Evolutionary conservation across 2,329 filamentous ascomycete species (phyloP).

Genomic region (Penicillium expansum): DNA sequence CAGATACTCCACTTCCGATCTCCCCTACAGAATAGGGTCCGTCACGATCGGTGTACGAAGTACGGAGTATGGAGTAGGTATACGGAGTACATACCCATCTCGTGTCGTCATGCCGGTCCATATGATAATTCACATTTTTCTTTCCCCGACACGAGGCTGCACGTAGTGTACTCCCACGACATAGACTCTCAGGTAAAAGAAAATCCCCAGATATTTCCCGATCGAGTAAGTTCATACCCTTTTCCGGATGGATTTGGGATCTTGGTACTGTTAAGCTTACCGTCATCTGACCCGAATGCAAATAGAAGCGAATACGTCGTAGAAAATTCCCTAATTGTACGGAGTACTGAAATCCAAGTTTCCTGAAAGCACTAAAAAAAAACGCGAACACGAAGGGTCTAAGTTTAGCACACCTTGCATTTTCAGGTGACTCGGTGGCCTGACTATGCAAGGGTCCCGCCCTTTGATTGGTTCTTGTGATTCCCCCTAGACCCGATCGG

Average conservation of each 20-base stretch:
- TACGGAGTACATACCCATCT: neutral
- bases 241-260: neutral
- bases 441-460: conserved; percentile 22
- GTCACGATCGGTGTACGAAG: neutral
- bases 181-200: neutral
- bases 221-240: neutral
- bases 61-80: neutral
- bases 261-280: neutral
- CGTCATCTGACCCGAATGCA: conserved; percentile 3
- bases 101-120: conserved; percentile 11
- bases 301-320: neutral
- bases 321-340: neutral
- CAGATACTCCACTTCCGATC: conserved; percentile 10
- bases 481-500: conserved; percentile 1
- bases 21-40: neutral
- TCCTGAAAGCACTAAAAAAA: too few species aligned
- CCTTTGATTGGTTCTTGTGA: conserved; percentile 16
- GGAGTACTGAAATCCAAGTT: too few species aligned
- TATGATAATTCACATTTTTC: conserved; percentile 1
- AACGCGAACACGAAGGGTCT: conserved; percentile 12
- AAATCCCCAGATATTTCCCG: neutral
- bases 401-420: conserved; percentile 28
- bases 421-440: conserved; percentile 25
- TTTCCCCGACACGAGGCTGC: conserved; percentile 7
- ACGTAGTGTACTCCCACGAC: neutral